A percentile compares a stretch with the other conserved stretches of the same genome.
phyloP scores from a whole-genome alignment of 768 basidiomycete species.

The Serendipita vermifera region DNA sequence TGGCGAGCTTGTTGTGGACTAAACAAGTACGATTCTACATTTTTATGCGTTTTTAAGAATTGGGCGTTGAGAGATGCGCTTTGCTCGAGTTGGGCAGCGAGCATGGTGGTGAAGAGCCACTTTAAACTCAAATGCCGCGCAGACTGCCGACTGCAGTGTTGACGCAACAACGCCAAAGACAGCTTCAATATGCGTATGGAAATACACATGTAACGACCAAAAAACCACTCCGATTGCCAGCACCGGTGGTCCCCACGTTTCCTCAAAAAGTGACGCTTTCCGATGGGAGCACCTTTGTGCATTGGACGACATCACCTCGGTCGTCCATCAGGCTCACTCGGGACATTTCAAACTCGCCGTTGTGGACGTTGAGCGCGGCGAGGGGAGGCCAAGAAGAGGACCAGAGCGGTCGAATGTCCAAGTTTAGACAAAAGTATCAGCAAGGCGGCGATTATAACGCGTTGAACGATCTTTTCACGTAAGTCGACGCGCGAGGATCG shows the following conservation, averaged over 20 bases:
- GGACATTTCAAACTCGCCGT: slow-evolving; percentile 78
- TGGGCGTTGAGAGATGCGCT: slow-evolving; percentile 63
- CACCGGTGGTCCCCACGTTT: slow-evolving; percentile 52
- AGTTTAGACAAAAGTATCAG: slow-evolving; percentile 65
- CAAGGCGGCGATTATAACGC: slow-evolving; percentile 22
- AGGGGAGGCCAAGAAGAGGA: slow-evolving; percentile 50
- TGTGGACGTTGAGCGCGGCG: slow-evolving; percentile 62
- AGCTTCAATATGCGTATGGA: slow-evolving; percentile 4
- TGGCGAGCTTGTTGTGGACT: slow-evolving; percentile 65
- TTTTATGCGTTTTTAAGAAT: slow-evolving; percentile 41
- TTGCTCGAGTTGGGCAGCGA: slow-evolving; percentile 70
- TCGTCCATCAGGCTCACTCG: slow-evolving; percentile 64
- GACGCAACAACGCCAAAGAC: slow-evolving; percentile 3
- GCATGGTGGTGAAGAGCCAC: slow-evolving; percentile 36
- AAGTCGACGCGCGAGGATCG: too few species aligned
- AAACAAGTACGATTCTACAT: slow-evolving; percentile 75
- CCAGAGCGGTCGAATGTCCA: slow-evolving; percentile 61
- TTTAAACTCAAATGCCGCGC: background rate
- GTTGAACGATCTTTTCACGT: too few species aligned
- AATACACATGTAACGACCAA: background rate
- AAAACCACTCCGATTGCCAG: background rate
- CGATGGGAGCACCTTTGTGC: slow-evolving; percentile 78
- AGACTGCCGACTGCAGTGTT: background rate
- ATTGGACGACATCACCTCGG: slow-evolving; percentile 81
- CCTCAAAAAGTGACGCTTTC: slow-evolving; percentile 75